phyloP scores from a whole-genome alignment of 2,329 filamentous ascomycete species.

The Xylaria sp. region DNA sequence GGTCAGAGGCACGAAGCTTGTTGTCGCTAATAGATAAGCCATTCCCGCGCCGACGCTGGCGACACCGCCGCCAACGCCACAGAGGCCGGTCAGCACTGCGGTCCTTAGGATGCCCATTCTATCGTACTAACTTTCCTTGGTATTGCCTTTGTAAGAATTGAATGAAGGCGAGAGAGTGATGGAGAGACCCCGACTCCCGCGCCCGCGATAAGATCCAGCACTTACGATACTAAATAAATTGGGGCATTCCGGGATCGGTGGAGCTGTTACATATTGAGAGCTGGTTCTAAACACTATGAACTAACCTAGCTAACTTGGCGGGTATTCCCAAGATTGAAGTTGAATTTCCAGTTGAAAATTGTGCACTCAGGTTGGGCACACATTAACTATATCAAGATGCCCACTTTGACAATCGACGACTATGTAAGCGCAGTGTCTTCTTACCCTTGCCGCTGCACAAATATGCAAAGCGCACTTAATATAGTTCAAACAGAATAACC shows the following conservation, averaged over 20 bases:
- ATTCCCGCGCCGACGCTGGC: constrained; percentile 61
- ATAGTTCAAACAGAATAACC: not conserved
- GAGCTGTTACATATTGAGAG: not conserved
- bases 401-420: not conserved
- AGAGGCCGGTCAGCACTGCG: constrained; percentile 55
- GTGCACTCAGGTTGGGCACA: not conserved
- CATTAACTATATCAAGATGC: not conserved
- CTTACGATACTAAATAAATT: constrained; percentile 29
- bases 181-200: not conserved
- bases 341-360: not conserved
- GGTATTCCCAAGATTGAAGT: not conserved
- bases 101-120: constrained; percentile 64
- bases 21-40: constrained; percentile 63
- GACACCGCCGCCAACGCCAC: constrained; percentile 59
- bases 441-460: no score
- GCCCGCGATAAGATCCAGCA: not conserved
- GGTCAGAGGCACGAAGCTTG: constrained; percentile 66
- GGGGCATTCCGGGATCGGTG: constrained; percentile 17
- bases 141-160: not conserved
- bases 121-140: not conserved
- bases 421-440: not conserved
- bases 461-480: not conserved
- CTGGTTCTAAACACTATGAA: not conserved
- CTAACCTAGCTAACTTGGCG: not conserved
- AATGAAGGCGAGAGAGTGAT: not conserved